Evolutionary conservation across 2,329 filamentous ascomycete genomes (phyloP).

Genomic region (Graphium sp.): DNA sequence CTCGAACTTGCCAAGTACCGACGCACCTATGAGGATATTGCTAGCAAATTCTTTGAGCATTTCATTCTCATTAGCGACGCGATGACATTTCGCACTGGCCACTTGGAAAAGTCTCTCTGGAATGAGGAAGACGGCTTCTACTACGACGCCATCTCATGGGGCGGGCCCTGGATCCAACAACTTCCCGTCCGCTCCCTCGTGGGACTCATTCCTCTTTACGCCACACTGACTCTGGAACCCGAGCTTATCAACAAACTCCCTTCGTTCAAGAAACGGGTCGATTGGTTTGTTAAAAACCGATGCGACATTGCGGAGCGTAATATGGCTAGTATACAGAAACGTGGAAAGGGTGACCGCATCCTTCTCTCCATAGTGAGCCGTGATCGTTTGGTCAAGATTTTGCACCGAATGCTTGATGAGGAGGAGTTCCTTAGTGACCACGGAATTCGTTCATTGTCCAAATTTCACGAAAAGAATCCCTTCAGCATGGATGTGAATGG

Average conservation of each 20-base stretch:
- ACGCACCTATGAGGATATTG: constrained; percentile 89
- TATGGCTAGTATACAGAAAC: constrained; percentile 80
- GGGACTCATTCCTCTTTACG: constrained; percentile 84
- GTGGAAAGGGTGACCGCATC: constrained; percentile 79
- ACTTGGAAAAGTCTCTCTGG: constrained; percentile 73
- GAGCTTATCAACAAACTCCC: constrained; percentile 86
- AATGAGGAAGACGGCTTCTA: constrained; percentile 96
- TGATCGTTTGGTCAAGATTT: constrained; percentile 76
- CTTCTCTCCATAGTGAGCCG: constrained; percentile 83
- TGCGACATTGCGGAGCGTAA: constrained; percentile 81
- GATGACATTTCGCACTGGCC: constrained; percentile 69
- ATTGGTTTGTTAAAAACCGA: constrained; percentile 87
- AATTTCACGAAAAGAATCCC: constrained; percentile 76
- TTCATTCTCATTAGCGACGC: constrained; percentile 97
- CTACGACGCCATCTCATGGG: constrained; percentile 95
- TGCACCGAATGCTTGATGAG: constrained; percentile 85
- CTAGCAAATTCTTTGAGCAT: constrained; percentile 97
- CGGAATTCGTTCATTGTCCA: constrained; percentile 83
- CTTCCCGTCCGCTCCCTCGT: constrained; percentile 84
- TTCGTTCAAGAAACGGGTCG: constrained; percentile 77
- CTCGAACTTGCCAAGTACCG: constrained; percentile 91
- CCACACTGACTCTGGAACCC: constrained; percentile 80
- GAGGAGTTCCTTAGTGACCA: constrained; percentile 83
- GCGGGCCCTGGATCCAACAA: constrained; percentile 83
- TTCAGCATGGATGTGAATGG: constrained; percentile 94